Evolutionary conservation across 1,284 basidiomycete genomes (phyloP), one percentile per base, ranked within the genome.

Genomic region (Heterobasidion occidentale): DNA sequence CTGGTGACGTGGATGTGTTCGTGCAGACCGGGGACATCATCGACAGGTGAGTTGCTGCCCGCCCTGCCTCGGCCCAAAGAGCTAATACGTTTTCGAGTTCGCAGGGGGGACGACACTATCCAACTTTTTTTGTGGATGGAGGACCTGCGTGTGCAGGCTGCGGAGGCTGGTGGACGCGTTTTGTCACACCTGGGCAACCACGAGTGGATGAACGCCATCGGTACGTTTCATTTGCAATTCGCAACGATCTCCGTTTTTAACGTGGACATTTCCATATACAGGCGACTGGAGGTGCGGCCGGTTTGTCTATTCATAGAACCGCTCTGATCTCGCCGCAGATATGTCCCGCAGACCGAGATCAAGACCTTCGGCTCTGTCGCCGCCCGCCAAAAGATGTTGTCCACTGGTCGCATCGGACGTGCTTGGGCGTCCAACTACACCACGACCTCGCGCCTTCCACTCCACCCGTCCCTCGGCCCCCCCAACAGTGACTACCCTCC

Each of bases 1-100:
- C 81, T 9, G 92, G 86, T 1, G 74, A 86, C 20, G 81, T 83
- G 4, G 90, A 93, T 67, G 83, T 86, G 55, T 85, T 94, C 60
- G 92, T 95, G 14, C 93, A 96, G 73, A 96, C 94, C 0, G 94
- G 94, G 3, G 94, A 97, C 69, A 94, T 96, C 49, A 89, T 96
- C 60, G 93, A 95, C 70, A 77, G 90, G 81, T 88, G 59, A 49
- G 75, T 67, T 35, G 27, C 36, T 2, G 9, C 9, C 9, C 35
- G 44, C n/a, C 17, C 34, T 53, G 19, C 42, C 19, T 52, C 45
- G 17, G 19, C 14, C 33, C 36, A 15, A 9, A 45, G 50, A 19
- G 19, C 35, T 20, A 12, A 59, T 42, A 14, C 1, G 38, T 15
- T n/a, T 51, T 19, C 54, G 59, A 48, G 12, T 60, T 42, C 62